Base-by-base conservation (phyloP, 108 stramenopile genomes). In the Skeletonema potamos region DNA sequence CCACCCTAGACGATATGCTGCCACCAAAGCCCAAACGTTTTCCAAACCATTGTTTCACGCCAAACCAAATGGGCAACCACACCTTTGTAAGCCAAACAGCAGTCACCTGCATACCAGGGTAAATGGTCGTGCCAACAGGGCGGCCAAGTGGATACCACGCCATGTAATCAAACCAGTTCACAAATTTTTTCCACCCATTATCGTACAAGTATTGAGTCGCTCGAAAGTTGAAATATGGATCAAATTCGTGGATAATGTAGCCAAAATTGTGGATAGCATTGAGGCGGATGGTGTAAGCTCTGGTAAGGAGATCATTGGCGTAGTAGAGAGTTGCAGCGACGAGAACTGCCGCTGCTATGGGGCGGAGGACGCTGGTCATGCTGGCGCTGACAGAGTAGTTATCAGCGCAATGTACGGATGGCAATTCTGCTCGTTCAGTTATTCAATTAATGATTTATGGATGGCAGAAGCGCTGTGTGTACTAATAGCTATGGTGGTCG, bases 51-150 rank as follows among this genome's bases (percentile, higher is more conserved):
- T 61, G 44, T 29, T 34, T 58, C 0, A 73, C 9, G 7, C 67
- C 71, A 44, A 80, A 73, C 79, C 79, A 80, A 0, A 69, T 58
- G 6, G 84, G 85, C 18, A 90, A 44, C 63, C 90, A 70, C 27
- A 73, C 79, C 65, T 82, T 77, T 36, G 89, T 91, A 56, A 99
- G 91, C 66, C 77, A 83, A 17, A 96, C 96, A 66, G 96, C 89
- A 9, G 96, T 98, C 32, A 96, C 75, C 79, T 98, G 97, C 87
- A 99, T 92, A 3, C 99, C 99, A 26, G 99, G 99, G 82, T 98
- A 99, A 75, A 99, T 99, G 48, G 99, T 99, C 4, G 96, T 98
- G 29, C 99, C 99, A 17, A 99, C 97, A 22, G 97, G 97, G 11
- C 91, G 54, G 0, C 92, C 92, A 20, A 99, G 79, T 32, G 99